Evolutionary conservation across 495 filamentous ascomycete species (phyloP), one percentile per base, ranked within the genome.

Genomic region (Aspergillus homomorphus): DNA sequence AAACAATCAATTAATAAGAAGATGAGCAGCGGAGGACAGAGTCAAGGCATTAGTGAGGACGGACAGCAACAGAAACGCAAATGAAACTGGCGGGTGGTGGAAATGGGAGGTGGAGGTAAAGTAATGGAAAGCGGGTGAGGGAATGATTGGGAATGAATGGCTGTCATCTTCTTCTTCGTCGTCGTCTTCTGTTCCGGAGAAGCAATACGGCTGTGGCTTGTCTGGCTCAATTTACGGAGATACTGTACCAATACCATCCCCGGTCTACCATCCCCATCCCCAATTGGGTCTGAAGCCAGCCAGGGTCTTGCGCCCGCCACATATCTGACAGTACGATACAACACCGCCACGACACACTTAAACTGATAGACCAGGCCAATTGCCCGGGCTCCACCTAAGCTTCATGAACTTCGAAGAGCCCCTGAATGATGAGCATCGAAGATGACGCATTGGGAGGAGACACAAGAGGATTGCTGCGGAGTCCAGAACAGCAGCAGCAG

Each of bases 11-110:
- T 8, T 49, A 54, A 41, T 22, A 52, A 45, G 38, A 41, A 55
- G 18, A 45, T 50, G 46, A 41, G 21, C 21, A 41, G 20, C 16
- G 22, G 44, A 60, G 51, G 41, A 61, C 48, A n/a, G n/a, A n/a
- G n/a, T 64, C 55, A 61, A 55, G 62, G 58, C 58, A 64, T 61
- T 56, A 53, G 52, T 48, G 54, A 20, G 14, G 43, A 33, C 26
- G 2, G 20, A 46, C 30, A 46, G 45, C 16, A 54, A 45, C 50
- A 49, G 49, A 58, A 43, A 45, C 51, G 50, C 19, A 49, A 57
- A 44, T 53, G 19, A 14, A 51, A 46, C 15, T 12, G 19, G 22
- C 24, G 43, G 43, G 48, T 15, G 55, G 46, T 45, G 50, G 49
- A 24, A 23, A 46, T 21, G 15, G 10, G 43, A 26, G 26, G 43